phyloP scores from a whole-genome alignment of 2,329 filamentous ascomycete genomes.

The Ceratocystis ficicola region DNA sequence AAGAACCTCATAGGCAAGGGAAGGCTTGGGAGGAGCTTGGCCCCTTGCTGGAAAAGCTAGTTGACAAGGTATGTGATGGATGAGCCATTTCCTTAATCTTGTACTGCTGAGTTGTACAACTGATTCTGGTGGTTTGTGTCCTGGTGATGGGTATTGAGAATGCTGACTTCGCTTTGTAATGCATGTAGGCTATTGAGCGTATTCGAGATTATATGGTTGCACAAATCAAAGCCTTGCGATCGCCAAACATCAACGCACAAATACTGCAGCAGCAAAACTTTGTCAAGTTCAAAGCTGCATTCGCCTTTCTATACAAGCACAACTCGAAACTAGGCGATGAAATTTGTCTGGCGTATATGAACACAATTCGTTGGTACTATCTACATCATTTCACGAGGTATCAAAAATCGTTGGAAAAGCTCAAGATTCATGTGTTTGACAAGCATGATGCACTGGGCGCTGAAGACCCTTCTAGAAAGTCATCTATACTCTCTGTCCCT shows the following conservation, averaged over 20 bases:
- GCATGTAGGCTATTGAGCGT: slow-evolving; percentile 68
- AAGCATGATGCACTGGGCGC: slow-evolving; percentile 72
- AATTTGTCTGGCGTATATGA: slow-evolving; percentile 86
- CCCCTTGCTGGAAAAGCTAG: slow-evolving; percentile 73
- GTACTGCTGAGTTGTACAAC: not conserved
- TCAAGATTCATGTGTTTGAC: slow-evolving; percentile 73
- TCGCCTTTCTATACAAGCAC: slow-evolving; percentile 68
- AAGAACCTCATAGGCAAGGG: slow-evolving; percentile 49
- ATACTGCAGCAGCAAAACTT: slow-evolving; percentile 92
- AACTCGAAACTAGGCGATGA: slow-evolving; percentile 77
- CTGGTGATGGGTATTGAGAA: slow-evolving; percentile 11
- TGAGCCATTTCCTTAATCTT: not conserved
- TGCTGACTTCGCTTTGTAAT: slow-evolving; percentile 8
- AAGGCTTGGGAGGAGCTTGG: slow-evolving; percentile 75
- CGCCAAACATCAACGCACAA: slow-evolving; percentile 92
- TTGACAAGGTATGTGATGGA: slow-evolving; percentile 50
- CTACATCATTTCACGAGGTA: slow-evolving; percentile 83
- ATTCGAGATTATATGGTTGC: slow-evolving; percentile 90
- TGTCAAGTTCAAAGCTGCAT: slow-evolving; percentile 77
- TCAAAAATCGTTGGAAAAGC: slow-evolving; percentile 65
- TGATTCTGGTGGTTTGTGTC: not conserved
- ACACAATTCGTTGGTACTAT: slow-evolving; percentile 99
- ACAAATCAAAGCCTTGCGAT: slow-evolving; percentile 86
- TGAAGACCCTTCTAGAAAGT: slow-evolving; percentile 53
- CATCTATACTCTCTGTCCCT: slow-evolving; percentile 41